Evolutionary conservation across 2,329 filamentous ascomycete species (phyloP).

Genomic region (Fusarium tupiense): DNA sequence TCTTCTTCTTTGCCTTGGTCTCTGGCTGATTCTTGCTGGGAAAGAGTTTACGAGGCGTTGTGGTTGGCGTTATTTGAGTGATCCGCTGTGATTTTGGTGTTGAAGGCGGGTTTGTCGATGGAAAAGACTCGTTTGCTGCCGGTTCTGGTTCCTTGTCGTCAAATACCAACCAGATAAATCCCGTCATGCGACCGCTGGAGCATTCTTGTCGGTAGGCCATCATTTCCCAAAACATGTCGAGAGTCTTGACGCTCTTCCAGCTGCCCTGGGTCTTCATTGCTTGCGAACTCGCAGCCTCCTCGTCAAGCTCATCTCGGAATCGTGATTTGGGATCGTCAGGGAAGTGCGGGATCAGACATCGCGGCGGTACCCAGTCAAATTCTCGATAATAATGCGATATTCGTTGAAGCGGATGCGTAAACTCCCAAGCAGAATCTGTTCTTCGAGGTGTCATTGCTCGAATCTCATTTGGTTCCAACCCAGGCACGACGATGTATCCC

Average conservation of each 20-base stretch:
- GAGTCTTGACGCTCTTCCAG: conserved; percentile 84
- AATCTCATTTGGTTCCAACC: conserved; percentile 83
- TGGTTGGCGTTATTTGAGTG: conserved; percentile 43
- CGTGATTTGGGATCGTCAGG: conserved; percentile 96
- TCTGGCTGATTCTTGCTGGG: conserved; percentile 34
- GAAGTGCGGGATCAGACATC: conserved; percentile 88
- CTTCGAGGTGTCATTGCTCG: conserved; percentile 77
- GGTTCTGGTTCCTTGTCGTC: conserved; percentile 57
- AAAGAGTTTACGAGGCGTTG: conserved; percentile 49
- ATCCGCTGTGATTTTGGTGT: conserved; percentile 49
- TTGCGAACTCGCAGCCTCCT: conserved; percentile 72
- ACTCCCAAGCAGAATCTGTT: conserved; percentile 66
- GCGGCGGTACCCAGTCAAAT: conserved; percentile 71
- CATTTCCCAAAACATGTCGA: conserved; percentile 98
- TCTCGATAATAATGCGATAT: conserved; percentile 71
- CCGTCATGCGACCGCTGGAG: conserved; percentile 89
- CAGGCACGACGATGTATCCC: conserved; percentile 87
- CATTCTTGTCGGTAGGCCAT: conserved; percentile 98
- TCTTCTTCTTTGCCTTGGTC: conserved; percentile 42
- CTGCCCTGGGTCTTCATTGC: conserved; percentile 67
- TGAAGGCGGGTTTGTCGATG: conserved; percentile 36
- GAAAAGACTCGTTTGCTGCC: conserved; percentile 33
- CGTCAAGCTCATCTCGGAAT: conserved; percentile 88
- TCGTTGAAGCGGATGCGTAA: conserved; percentile 75
- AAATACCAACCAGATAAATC: conserved; percentile 94